Percentiles rank a stretch among this genome's conserved stretches.
Evolutionary conservation across 2,329 filamentous ascomycete species (phyloP).

Genomic region (Neodidymelliopsis sp.): DNA sequence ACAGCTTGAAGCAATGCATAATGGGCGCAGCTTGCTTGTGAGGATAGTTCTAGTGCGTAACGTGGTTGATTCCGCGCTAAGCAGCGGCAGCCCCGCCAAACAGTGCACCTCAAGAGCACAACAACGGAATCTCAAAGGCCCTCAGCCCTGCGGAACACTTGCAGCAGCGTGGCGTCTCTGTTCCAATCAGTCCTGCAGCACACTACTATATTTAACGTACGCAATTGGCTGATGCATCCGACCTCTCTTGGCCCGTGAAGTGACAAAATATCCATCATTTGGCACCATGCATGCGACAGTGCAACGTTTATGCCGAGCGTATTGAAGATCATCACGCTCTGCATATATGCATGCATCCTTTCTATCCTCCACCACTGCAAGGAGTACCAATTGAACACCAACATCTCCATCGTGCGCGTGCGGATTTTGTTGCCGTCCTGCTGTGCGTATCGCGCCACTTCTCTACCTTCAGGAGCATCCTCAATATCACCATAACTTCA

Average conservation of each 20-base stretch:
- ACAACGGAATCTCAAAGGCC: constrained; percentile 5
- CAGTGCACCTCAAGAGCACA: constrained; percentile 1
- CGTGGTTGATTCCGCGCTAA: no score
- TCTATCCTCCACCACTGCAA: background rate
- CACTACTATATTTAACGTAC: constrained; percentile 6
- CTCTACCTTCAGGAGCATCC: constrained; percentile 4
- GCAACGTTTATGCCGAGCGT: constrained; percentile 6
- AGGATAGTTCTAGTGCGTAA: no score
- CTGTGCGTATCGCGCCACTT: constrained; percentile 11
- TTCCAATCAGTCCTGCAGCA: constrained; percentile 22
- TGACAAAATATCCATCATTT: constrained; percentile 20
- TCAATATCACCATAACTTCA: background rate
- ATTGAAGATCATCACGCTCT: constrained; percentile 6
- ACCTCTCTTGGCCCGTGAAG: constrained; percentile 3
- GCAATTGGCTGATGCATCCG: background rate
- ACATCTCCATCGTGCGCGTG: constrained; percentile 5
- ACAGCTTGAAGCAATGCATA: background rate
- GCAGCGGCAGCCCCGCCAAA: constrained; percentile 9
- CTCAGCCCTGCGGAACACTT: constrained; percentile 18
- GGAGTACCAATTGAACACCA: background rate
- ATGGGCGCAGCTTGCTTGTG: no score
- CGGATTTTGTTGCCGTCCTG: background rate
- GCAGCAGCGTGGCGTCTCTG: constrained; percentile 19
- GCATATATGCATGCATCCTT: background rate
- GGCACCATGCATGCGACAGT: constrained; percentile 12